Evolutionary conservation across 1,284 basidiomycete genomes (phyloP), one percentile per base, ranked within the genome.

Genomic region (Thelephora terrestris): DNA sequence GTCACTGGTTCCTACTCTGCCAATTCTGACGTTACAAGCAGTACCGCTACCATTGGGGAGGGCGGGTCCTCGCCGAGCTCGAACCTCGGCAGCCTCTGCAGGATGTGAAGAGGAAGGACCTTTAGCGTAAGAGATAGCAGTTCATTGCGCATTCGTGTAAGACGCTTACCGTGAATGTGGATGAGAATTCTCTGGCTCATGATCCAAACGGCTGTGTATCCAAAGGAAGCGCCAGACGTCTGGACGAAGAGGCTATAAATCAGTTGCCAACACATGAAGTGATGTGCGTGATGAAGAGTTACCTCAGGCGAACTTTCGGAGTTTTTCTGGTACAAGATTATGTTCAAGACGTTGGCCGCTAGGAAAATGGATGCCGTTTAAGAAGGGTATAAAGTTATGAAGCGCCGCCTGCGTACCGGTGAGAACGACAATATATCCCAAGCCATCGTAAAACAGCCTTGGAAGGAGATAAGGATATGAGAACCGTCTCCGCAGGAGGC

Each of bases 371-470:
- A 20, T 18, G 20, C 17, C n/a, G 29, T 32, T 21, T n/a, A n/a
- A n/a, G n/a, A 42, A 9, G 20, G 16, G 12, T 5, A 40, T 16
- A 14, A 14, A 16, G 21, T 18, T 42, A 42, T 12, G 12, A 20
- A 18, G 5, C 21, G 16, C 9, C 34, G 27, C 17, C 9, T 1
- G 48, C 58, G 7, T 54, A 73, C 75, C 69, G 39, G 72, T 73
- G 34, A 78, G 57, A 2, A 66, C 62, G 24, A 71, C 54, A 46
- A 76, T 70, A 52, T 75, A 76, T 14, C 70, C 69, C 20, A 76
- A 59, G 36, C 74, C 75, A 52, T 76, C 73, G 50, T 71, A 73
- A 9, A 78, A 57, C 67, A 76, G 71, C 58, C 74, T 76, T 53
- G 7, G 12, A 14, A 10, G 29, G 14, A 9, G 3, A 27, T 27